phyloP scores from a whole-genome alignment of 805 yeast species.

The Hanseniaspora taiwanica region DNA sequence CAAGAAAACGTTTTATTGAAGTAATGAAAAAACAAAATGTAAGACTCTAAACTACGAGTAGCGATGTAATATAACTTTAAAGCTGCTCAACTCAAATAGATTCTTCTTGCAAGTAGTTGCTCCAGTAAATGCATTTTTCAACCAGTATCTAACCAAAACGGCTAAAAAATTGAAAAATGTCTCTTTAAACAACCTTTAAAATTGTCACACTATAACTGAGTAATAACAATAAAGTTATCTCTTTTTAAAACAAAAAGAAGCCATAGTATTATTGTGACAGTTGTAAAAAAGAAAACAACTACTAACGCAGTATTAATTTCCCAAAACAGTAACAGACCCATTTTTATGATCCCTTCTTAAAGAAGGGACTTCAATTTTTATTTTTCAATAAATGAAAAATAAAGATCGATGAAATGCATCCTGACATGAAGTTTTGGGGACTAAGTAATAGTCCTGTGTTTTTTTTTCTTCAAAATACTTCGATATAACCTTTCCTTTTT shows the following conservation, averaged over 20 bases:
- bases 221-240: conserved; percentile 5
- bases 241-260: conserved; percentile 23
- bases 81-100: conserved; percentile 69
- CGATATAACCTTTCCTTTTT: conserved; percentile 2
- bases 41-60: conserved; percentile 84
- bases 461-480: conserved; percentile 1
- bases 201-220: conserved; percentile 4
- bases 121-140: conserved; percentile 15
- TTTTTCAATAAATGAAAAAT: conserved; percentile 10
- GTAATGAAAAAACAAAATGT: conserved; percentile 30
- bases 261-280: conserved; percentile 16
- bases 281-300: conserved; percentile 16
- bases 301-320: conserved; percentile 57
- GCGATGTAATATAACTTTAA: conserved; percentile 3
- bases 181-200: conserved; percentile 28
- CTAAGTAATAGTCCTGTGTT: not conserved
- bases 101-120: conserved; percentile 29
- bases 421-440: conserved; percentile 83
- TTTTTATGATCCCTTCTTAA: conserved; percentile 34
- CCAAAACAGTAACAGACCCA: conserved; percentile 98
- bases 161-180: conserved; percentile 13
- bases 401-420: conserved; percentile 29
- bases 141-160: conserved; percentile 32
- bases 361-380: not conserved
- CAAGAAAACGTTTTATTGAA: not conserved